Evolutionary conservation across 2,329 filamentous ascomycete species (phyloP).

Genomic region (Epichloe hybrida): DNA sequence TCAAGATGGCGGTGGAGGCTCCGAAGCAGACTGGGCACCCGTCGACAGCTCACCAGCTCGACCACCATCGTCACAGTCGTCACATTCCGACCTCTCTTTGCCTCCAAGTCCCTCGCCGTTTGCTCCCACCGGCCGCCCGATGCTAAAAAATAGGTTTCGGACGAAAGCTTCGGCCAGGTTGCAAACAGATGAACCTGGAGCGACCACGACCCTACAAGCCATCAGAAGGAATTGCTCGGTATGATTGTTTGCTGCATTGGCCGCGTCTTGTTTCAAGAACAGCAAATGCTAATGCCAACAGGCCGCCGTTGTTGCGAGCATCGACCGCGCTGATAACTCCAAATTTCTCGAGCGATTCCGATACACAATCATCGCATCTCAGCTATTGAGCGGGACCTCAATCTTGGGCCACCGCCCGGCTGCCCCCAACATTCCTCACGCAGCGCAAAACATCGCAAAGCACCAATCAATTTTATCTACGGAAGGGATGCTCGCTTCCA

Average conservation of each 20-base stretch:
- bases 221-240: constrained; percentile 40
- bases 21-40: constrained; percentile 32
- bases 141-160: constrained; percentile 40
- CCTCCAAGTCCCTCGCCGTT: constrained; percentile 37
- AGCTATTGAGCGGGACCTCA: constrained; percentile 63
- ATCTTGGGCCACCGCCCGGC: constrained; percentile 25
- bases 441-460: constrained; percentile 4
- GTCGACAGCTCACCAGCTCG: constrained; percentile 22
- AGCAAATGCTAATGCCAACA: constrained; percentile 17
- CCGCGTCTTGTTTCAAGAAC: not conserved
- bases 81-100: constrained; percentile 23
- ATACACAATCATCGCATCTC: constrained; percentile 84
- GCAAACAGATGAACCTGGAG: constrained; percentile 22
- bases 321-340: constrained; percentile 66
- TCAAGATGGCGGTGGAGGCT: constrained; percentile 34
- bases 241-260: constrained; percentile 11
- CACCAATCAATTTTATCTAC: constrained; percentile 23
- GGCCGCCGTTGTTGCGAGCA: constrained; percentile 56
- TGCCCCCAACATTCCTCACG: constrained; percentile 9
- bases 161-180: constrained; percentile 31
- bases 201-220: constrained; percentile 26
- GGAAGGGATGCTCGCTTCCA: constrained; percentile 35
- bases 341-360: constrained; percentile 86
- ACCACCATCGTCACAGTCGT: constrained; percentile 14
- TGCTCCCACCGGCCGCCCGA: constrained; percentile 42